Percentiles rank a stretch among this genome's conserved stretches.
Conservation (phyloP, 2,329 filamentous ascomycete genomes). For the Colletotrichum sp. region DNA sequence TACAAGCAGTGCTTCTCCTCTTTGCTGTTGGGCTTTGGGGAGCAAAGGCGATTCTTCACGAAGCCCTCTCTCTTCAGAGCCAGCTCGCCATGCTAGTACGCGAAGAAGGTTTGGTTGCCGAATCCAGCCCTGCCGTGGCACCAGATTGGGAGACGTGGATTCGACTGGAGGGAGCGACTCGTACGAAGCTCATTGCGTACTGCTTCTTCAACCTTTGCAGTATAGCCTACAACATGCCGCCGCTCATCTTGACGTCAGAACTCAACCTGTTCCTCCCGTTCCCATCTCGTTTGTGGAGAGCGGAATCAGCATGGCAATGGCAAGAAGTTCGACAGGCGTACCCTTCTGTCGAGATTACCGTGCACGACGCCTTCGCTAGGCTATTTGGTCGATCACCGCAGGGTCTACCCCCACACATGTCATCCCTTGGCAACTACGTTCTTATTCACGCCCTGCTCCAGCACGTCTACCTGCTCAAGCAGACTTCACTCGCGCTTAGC, state of each 20-base stretch:
- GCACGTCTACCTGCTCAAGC: slow-evolving; percentile 73
- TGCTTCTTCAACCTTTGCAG: slow-evolving; percentile 69
- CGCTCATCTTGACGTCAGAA: slow-evolving; percentile 62
- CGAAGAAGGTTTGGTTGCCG: slow-evolving; percentile 59
- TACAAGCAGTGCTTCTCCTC: slow-evolving; percentile 66
- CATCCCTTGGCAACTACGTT: slow-evolving; percentile 71
- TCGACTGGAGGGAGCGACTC: slow-evolving; percentile 58
- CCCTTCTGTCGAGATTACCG: slow-evolving; percentile 54
- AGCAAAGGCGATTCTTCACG: slow-evolving; percentile 63
- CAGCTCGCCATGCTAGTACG: slow-evolving; percentile 62
- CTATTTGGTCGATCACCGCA: slow-evolving; percentile 58
- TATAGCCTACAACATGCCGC: slow-evolving; percentile 66
- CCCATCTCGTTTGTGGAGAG: slow-evolving; percentile 61
- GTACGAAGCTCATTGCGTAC: slow-evolving; percentile 65
- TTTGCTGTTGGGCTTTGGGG: slow-evolving; percentile 68
- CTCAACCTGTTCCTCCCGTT: slow-evolving; percentile 61
- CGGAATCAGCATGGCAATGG: slow-evolving; percentile 64
- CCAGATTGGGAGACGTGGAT: slow-evolving; percentile 67
- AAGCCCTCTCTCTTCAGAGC: slow-evolving; percentile 64
- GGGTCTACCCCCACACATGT: slow-evolving; percentile 53
- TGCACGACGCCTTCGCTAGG: slow-evolving; percentile 62
- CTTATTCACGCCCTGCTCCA: slow-evolving; percentile 76
- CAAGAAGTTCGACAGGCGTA: slow-evolving; percentile 60
- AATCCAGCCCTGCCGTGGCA: slow-evolving; percentile 49
- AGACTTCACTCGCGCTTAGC: slow-evolving; percentile 58